Percentiles rank a stretch among this genome's conserved stretches.
Conservation (phyloP, 768 basidiomycete genomes). For the Termitomyces sp. region DNA sequence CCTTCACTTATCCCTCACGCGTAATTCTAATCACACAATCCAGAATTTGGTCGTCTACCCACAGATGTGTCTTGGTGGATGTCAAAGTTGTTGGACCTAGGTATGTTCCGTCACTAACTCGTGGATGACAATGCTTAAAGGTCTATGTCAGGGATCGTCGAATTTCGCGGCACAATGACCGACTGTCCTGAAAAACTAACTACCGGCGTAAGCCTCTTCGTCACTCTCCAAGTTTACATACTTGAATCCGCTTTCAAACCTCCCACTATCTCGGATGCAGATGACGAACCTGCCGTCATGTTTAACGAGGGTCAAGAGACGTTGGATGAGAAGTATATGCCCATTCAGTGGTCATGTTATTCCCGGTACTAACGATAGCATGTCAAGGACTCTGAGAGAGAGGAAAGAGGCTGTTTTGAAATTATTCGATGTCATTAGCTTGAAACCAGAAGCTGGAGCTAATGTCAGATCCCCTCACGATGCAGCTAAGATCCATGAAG, state of each 20-base stretch:
- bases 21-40: not conserved
- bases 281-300: constrained; percentile 32
- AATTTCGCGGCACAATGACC: constrained; percentile 68
- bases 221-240: constrained; percentile 73
- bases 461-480: constrained; percentile 28
- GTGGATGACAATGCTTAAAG: not conserved
- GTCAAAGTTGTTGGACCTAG: constrained; percentile 67
- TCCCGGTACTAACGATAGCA: not conserved
- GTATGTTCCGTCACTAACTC: constrained; percentile 29
- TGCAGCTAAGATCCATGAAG: constrained; percentile 33
- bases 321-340: constrained; percentile 56
- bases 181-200: constrained; percentile 72
- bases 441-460: constrained; percentile 59
- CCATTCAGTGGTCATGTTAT: not conserved
- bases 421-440: constrained; percentile 69
- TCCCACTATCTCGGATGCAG: constrained; percentile 29
- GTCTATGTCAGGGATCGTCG: constrained; percentile 48
- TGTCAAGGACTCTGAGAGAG: constrained; percentile 56
- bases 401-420: constrained; percentile 71
- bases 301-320: constrained; percentile 83
- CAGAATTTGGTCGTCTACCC: constrained; percentile 73
- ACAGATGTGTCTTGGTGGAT: constrained; percentile 72
- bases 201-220: constrained; percentile 74
- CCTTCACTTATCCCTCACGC: no score
- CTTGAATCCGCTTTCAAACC: constrained; percentile 64